Conservation (phyloP, 2,329 filamentous ascomycete species). For the Colletotrichum lupini region DNA sequence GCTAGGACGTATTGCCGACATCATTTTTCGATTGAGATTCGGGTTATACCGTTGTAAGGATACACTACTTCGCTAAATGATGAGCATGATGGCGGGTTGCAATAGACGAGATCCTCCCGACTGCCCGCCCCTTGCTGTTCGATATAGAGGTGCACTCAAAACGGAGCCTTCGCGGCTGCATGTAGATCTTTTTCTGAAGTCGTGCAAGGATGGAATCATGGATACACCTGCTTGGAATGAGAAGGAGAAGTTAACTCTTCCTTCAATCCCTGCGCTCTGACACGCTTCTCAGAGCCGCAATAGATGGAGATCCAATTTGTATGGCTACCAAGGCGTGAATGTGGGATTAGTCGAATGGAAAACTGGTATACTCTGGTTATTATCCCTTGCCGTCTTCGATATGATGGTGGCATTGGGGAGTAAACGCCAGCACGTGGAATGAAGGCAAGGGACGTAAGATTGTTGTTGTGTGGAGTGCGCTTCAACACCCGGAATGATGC, state of each 20-base stretch:
- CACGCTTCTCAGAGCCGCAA: background rate
- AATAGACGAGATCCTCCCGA: background rate
- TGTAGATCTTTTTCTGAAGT: background rate
- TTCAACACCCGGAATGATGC: background rate
- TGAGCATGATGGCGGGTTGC: background rate
- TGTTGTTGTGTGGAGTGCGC: background rate
- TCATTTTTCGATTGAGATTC: background rate
- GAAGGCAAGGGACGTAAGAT: background rate
- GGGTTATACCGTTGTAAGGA: too few species aligned
- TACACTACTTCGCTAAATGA: too few species aligned
- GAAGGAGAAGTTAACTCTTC: background rate
- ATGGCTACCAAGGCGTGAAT: background rate
- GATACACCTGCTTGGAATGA: background rate
- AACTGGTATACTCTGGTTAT: background rate
- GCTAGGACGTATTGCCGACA: background rate
- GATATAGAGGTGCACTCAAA: background rate
- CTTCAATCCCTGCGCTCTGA: background rate
- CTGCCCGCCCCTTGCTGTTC: background rate
- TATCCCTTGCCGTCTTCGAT: background rate
- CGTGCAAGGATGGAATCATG: background rate
- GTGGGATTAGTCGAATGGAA: background rate
- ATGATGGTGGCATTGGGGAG: background rate
- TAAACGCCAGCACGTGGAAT: background rate
- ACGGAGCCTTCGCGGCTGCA: background rate
- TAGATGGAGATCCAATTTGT: background rate